Percentiles rank a stretch among this genome's conserved stretches.
phyloP scores from a whole-genome alignment of 1,139 yeast species.

The Geotrichum citri-aurantii region DNA sequence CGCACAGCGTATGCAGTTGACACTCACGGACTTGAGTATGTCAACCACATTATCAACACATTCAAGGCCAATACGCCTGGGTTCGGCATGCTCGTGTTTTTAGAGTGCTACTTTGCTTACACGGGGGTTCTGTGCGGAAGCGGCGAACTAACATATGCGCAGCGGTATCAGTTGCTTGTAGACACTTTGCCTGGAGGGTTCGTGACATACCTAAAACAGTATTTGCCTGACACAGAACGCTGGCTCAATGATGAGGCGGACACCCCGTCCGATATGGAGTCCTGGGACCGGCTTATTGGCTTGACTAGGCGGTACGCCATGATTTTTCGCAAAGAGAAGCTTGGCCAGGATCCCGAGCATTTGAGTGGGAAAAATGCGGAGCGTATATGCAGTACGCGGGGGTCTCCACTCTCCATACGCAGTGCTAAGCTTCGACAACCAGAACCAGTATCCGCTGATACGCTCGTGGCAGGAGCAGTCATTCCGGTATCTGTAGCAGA shows the following conservation, averaged over 20 bases:
- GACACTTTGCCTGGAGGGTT: conserved; percentile 11
- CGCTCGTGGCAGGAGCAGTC: neutral
- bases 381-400: neutral
- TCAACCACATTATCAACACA: conserved; percentile 13
- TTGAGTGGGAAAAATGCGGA: neutral
- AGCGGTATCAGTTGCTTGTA: conserved; percentile 12
- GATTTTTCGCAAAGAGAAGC: neutral
- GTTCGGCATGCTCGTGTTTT: conserved; percentile 14
- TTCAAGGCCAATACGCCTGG: conserved; percentile 12
- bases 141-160: conserved; percentile 8
- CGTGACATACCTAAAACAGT: conserved; percentile 3
- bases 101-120: conserved; percentile 16
- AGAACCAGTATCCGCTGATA: neutral
- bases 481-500: neutral
- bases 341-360: neutral
- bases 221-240: conserved; percentile 2
- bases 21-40: conserved; percentile 11
- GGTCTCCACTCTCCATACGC: neutral
- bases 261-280: conserved; percentile 1
- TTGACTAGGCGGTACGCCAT: conserved; percentile 15
- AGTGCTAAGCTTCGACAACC: neutral
- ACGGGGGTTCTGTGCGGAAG: conserved; percentile 6
- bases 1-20: conserved; percentile 14
- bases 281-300: conserved; percentile 12
- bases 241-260: conserved; percentile 14